phyloP scores from a whole-genome alignment of 179 eudicot genomes.

The Actinidia arguta region DNA sequence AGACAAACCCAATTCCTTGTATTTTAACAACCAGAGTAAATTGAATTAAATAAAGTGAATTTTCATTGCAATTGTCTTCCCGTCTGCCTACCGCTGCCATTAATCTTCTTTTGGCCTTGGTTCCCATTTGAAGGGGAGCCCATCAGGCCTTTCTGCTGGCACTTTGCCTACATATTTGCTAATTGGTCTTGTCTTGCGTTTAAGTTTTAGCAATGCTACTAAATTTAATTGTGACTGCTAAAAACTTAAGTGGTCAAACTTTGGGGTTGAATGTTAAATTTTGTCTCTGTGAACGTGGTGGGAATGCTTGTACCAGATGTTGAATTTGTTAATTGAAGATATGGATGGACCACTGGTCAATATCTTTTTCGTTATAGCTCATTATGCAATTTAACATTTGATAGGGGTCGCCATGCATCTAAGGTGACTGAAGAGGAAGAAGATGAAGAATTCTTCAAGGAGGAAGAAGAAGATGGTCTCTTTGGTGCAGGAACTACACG shows the following conservation, averaged over 20 bases:
- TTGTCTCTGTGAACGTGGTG: neutral
- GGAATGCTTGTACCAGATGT: conserved; percentile 12
- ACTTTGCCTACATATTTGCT: neutral
- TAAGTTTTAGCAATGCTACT: neutral
- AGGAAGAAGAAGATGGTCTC: conserved; percentile 84
- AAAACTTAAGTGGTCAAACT: neutral
- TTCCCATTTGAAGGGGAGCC: neutral
- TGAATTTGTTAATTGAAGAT: neutral
- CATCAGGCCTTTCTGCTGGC: neutral
- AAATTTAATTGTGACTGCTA: neutral
- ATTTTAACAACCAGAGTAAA: neutral
- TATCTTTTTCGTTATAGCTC: neutral
- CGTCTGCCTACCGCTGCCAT: neutral
- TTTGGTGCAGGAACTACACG: conserved; percentile 82
- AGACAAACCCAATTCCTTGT: neutral
- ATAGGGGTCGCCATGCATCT: conserved; percentile 97
- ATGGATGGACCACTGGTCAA: neutral
- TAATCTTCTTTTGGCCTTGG: neutral
- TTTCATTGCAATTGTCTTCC: neutral
- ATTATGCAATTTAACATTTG: neutral
- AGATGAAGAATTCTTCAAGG: conserved; percentile 91
- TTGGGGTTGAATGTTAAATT: neutral
- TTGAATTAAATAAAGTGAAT: neutral
- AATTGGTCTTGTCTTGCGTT: neutral
- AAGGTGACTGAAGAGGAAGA: conserved; percentile 97